Evolutionary conservation across 1,139 yeast genomes (phyloP).

Genomic region (Hyphopichia khmerensis): DNA sequence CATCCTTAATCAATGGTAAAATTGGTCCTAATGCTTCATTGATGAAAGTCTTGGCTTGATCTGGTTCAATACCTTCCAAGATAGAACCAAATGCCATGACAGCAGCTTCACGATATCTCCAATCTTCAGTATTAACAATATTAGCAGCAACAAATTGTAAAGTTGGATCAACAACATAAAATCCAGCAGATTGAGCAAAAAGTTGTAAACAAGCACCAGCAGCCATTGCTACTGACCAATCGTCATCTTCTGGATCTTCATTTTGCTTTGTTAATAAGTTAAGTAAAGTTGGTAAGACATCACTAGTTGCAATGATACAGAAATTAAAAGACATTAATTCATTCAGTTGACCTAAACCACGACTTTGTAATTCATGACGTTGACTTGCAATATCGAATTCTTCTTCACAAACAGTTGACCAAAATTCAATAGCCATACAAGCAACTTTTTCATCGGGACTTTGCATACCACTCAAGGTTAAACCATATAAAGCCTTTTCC

Average conservation of each 20-base stretch:
- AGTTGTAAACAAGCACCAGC: constrained; percentile 96
- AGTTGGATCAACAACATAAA: constrained; percentile 82
- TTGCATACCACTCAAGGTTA: constrained; percentile 91
- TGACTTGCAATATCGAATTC: constrained; percentile 79
- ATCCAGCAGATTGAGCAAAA: constrained; percentile 88
- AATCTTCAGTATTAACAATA: constrained; percentile 48
- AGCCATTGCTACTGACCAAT: constrained; percentile 98
- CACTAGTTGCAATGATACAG: constrained; percentile 79
- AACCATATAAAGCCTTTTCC: constrained; percentile 93
- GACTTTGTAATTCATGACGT: constrained; percentile 49
- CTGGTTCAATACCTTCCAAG: constrained; percentile 88
- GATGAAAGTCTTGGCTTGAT: constrained; percentile 64
- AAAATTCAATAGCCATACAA: constrained; percentile 97
- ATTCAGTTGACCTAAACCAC: constrained; percentile 29
- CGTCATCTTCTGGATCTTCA: constrained; percentile 90
- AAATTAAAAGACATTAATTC: constrained; percentile 61
- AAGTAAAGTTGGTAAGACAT: constrained; percentile 84
- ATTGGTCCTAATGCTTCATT: constrained; percentile 83
- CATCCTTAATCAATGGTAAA: constrained; percentile 68
- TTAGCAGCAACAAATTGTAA: constrained; percentile 78
- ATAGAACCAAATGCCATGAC: constrained; percentile 99
- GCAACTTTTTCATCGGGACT: constrained; percentile 83
- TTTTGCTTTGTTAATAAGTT: constrained; percentile 82
- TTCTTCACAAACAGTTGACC: constrained; percentile 97
- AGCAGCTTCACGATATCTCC: constrained; percentile 96